A percentile compares a stretch with the other conserved stretches of the same genome.
phyloP scores from a whole-genome alignment of 2,329 filamentous ascomycete species.

The Graphilbum fragrans region DNA sequence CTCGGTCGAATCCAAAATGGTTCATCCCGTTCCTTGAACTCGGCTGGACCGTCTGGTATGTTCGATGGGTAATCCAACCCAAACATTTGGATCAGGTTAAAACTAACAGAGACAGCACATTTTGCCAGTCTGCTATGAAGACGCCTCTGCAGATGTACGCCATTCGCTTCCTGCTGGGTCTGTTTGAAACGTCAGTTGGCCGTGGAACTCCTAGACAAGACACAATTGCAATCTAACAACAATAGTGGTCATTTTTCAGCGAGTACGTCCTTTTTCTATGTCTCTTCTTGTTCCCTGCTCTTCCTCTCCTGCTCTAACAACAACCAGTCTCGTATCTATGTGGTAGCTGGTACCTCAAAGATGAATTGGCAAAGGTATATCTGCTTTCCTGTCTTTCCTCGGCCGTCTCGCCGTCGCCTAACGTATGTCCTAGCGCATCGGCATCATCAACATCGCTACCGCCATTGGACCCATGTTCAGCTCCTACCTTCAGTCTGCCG shows the following conservation, averaged over 20 bases:
- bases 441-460: conserved; percentile 34
- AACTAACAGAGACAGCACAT: too few species aligned
- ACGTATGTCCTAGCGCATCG: conserved; percentile 39
- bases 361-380: too few species aligned
- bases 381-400: too few species aligned
- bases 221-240: too few species aligned
- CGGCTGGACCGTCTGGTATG: conserved; percentile 21
- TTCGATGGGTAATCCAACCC: too few species aligned
- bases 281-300: too few species aligned
- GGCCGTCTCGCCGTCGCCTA: too few species aligned
- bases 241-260: too few species aligned
- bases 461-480: conserved; percentile 42
- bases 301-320: too few species aligned
- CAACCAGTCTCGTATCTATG: conserved; percentile 30
- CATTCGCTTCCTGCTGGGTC: conserved; percentile 29
- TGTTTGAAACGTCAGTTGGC: conserved; percentile 27
- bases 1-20: conserved; percentile 27
- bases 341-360: conserved; percentile 28
- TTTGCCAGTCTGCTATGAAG: conserved; percentile 18
- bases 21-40: conserved; percentile 29
- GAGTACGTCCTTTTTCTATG: too few species aligned
- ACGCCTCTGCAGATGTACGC: conserved; percentile 24
- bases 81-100: too few species aligned
- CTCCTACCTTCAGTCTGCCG: conserved; percentile 43
- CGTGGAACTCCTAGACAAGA: too few species aligned